Evolutionary conservation across 2,329 filamentous ascomycete genomes (phyloP), one percentile per base, ranked within the genome.

Genomic region (Hymenoscyphus infarciens): DNA sequence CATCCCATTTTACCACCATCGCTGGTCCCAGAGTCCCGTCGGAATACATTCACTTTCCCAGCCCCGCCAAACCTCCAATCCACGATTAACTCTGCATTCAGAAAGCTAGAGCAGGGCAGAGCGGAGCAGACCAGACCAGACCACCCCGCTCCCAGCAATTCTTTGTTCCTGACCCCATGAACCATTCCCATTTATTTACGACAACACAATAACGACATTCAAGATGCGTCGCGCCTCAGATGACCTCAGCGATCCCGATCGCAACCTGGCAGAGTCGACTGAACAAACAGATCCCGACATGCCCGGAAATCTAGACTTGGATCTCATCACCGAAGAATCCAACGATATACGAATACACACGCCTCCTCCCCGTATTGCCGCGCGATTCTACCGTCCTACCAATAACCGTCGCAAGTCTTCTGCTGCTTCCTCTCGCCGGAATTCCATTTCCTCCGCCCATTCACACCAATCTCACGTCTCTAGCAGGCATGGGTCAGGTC

Each of bases 391-490:
- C 76, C 83, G 87, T 64, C 84, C 83, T 39, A 84, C 81, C 4
- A 85, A 86, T 68, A 83, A 81, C 66, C 86, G 88, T 68, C 87
- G 88, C 70, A 90, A 88, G 74, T 87, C 88, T 62, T 92, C 90
- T 27, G 89, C 90, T 15, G 85, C 89, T 27, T 92, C 90, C 1
- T 92, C 90, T 33, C 87, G 90, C 67, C 87, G 90, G 65, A 92
- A 92, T 76, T 92, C 89, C 62, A 84, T 92, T 33, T 92, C 90
- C 3, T 93, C 90, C 1, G 85, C 82, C 27, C 89, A 91, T 63
- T 84, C 73, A 1, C 71, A 74, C 57, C 71, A 73, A 54, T 74
- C 72, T 8, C 70, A 71, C 56, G 62, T 64, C 77, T 73, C 74
- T 8, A 64, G 45, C 81, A 70, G 76, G 79, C 79, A 79, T 74